Percentiles rank a stretch among this genome's conserved stretches.
Conservation (phyloP, 2,329 filamentous ascomycete species). For the Colletotrichum orbiculare region DNA sequence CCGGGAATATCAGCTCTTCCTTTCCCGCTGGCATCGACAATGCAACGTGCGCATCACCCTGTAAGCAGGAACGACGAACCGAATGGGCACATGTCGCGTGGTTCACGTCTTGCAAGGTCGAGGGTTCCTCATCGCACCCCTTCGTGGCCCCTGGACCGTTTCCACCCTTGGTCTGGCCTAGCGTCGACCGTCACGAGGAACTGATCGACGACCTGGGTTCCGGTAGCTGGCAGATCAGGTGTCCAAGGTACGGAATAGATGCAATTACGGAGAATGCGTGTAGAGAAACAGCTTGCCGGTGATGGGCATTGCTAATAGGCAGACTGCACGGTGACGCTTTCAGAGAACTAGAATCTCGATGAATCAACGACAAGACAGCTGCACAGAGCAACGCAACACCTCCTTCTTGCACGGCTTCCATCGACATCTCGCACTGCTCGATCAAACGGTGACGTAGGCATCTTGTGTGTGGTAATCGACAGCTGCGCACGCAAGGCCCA, state of each 20-base stretch:
- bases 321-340: too few relatives aligned
- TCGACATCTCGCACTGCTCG: too few relatives aligned
- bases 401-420: too few relatives aligned
- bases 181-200: slow-evolving; percentile 28
- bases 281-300: too few relatives aligned
- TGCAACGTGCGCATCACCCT: slow-evolving; percentile 4
- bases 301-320: too few relatives aligned
- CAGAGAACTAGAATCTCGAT: not conserved
- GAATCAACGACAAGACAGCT: not conserved
- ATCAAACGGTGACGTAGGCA: too few relatives aligned
- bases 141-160: too few relatives aligned
- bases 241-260: slow-evolving; percentile 9
- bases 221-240: slow-evolving; percentile 33
- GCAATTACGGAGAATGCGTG: too few relatives aligned
- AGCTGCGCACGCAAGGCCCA: too few relatives aligned
- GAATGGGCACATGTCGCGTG: slow-evolving; percentile 26
- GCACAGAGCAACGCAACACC: slow-evolving; percentile 3
- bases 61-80: slow-evolving; percentile 12
- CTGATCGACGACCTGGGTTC: slow-evolving; percentile 26
- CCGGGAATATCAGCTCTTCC: slow-evolving; percentile 7
- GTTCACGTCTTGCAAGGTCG: slow-evolving; percentile 7
- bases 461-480: too few relatives aligned
- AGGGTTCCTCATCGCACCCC: too few relatives aligned
- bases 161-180: slow-evolving; percentile 3
- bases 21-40: not conserved